These are phyloP conservation scores for Lathyrus aphaca DNA, from an alignment of 306 rosid species.

Conservation along the genomic window DNA sequence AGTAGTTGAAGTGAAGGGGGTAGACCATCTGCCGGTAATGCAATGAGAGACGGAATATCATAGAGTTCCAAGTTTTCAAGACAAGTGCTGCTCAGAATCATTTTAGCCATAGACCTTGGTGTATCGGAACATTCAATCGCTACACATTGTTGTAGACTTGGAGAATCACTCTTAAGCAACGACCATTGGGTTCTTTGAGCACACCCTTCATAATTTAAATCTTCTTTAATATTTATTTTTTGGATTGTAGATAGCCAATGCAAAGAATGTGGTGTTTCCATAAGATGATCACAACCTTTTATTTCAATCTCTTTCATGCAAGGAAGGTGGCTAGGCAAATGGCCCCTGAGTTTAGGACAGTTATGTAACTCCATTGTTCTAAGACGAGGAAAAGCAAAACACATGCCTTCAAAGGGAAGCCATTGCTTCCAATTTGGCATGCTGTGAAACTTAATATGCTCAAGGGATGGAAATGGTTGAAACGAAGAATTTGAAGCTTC, in stretches of 20 bases:
- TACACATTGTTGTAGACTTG: no score
- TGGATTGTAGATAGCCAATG: background rate
- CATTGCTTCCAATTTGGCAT: constrained; percentile 30
- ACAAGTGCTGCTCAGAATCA: no score
- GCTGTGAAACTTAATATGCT: background rate
- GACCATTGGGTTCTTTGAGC: no score
- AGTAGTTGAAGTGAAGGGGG: background rate
- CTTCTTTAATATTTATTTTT: background rate
- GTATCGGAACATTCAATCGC: no score
- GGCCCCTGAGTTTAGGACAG: background rate
- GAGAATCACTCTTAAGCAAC: no score
- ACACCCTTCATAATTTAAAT: no score
- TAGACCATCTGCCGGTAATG: background rate
- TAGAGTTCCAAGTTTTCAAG: no score
- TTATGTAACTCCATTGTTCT: background rate
- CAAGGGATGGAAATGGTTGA: constrained; percentile 18
- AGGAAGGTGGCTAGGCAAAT: constrained; percentile 2
- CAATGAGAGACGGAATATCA: background rate
- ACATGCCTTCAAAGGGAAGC: background rate
- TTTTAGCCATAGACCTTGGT: no score
- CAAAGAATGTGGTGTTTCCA: background rate
- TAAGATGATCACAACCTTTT: background rate
- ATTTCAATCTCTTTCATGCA: background rate
- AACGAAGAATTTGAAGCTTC: background rate
- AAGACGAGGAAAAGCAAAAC: background rate